Evolutionary conservation across 805 yeast genomes (phyloP), one percentile per base, ranked within the genome.

Genomic region (Yarrowia sp.): DNA sequence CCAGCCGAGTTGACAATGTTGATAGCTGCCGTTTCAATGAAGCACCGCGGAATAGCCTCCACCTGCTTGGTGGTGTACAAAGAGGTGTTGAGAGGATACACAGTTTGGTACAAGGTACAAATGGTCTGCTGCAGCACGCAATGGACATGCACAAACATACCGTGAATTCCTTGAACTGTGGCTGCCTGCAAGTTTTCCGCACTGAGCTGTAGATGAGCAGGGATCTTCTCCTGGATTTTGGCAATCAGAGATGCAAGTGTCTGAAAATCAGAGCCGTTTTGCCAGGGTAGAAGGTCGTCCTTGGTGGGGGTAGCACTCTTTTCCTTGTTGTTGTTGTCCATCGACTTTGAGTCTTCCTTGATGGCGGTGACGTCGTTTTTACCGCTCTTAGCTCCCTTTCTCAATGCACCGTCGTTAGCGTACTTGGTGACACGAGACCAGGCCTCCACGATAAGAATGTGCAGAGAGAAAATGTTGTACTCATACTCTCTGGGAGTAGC

Each of bases 81-180:
- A 3, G 69, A 32, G 2, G 50, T 71, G 61, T 73, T 73, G 64
- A 74, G 74, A 3, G 79, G 78, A 67, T 74, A 77, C 14, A 77
- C 72, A 48, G 76, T 72, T 32, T 78, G 75, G 69, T 75, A 75
- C 22, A 77, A 70, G 9, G 76, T 72, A 69, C 78, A 76, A 14
- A 68, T 68, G 14, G 76, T 72, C 43, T 75, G 76, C 45, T 73
- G 76, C 9, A 77, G 70, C 36, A 73, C 75, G 42, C 73, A 73
- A 69, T 77, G 79, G 53, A 77, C 71, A 69, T 77, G 79, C 38
- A 77, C 73, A 66, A 74, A 77, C 49, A 73, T 71, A 36, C 79
- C 78, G 10, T 49, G 56, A 10, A 63, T 63, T 2, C 48, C 56
- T 12, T 36, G 41, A 10, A 19, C 67, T 11, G 56, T 48, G 9